phyloP scores from a whole-genome alignment of 2,329 filamentous ascomycete species.

The Talaromyces marneffei region DNA sequence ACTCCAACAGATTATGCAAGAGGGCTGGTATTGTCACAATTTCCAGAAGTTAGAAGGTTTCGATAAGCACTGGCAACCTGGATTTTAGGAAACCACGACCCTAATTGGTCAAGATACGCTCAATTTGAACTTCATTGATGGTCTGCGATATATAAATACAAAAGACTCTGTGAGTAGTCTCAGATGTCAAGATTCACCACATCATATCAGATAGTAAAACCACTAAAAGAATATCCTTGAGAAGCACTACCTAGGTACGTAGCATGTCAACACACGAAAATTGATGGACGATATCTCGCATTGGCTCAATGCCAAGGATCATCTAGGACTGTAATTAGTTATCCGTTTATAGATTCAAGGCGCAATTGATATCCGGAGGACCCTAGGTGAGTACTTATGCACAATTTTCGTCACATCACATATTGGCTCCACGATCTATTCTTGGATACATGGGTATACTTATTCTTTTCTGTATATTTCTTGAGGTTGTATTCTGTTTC shows the following conservation, averaged over 20 bases:
- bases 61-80: background rate
- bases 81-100: background rate
- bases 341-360: background rate
- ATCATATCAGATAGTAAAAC: no score
- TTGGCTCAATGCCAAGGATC: background rate
- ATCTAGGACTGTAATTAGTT: background rate
- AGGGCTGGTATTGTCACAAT: background rate
- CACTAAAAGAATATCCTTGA: no score
- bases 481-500: background rate
- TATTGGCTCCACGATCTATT: background rate
- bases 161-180: no score
- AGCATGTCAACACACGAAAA: no score
- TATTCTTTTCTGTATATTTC: background rate
- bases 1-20: background rate
- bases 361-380: background rate
- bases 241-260: no score
- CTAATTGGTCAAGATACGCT: background rate
- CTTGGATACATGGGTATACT: background rate
- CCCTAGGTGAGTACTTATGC: background rate
- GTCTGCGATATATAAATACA: background rate
- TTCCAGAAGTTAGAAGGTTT: background rate
- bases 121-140: background rate
- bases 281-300: background rate
- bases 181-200: no score
- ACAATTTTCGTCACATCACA: background rate